phyloP scores from a whole-genome alignment of 495 filamentous ascomycete genomes.

The Geoglossum glabrum region DNA sequence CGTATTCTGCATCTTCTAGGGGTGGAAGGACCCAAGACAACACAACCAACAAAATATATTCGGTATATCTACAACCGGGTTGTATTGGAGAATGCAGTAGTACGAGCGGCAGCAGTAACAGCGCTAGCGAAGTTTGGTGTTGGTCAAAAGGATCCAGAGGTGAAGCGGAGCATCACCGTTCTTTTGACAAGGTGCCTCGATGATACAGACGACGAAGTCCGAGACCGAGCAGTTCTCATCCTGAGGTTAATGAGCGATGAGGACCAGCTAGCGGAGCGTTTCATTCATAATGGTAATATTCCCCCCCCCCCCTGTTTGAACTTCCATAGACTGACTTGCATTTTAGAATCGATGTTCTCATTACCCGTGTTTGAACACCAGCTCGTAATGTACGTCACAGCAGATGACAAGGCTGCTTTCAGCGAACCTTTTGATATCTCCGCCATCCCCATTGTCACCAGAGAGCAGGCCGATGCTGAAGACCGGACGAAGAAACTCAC shows the following conservation, averaged over 20 bases:
- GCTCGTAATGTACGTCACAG: constrained; percentile 93
- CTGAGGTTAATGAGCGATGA: constrained; percentile 70
- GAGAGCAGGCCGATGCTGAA: constrained; percentile 92
- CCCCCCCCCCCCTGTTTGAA: not conserved
- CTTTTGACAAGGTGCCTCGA: constrained; percentile 86
- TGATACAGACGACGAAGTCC: constrained; percentile 93
- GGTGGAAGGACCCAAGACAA: constrained; percentile 84
- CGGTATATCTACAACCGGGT: constrained; percentile 99
- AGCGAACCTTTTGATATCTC: constrained; percentile 71
- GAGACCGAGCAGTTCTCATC: constrained; percentile 87
- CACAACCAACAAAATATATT: constrained; percentile 94
- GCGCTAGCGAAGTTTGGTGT: constrained; percentile 94
- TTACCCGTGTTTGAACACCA: constrained; percentile 94
- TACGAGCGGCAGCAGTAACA: constrained; percentile 87
- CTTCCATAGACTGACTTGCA: not conserved
- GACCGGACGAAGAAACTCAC: constrained; percentile 93
- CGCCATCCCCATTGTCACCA: constrained; percentile 80
- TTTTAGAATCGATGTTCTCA: constrained; percentile 50
- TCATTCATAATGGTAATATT: constrained; percentile 72
- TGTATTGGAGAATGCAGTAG: constrained; percentile 89
- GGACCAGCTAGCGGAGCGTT: constrained; percentile 62
- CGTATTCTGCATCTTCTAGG: constrained; percentile 86
- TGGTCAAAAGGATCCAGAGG: constrained; percentile 85
- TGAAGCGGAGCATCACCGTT: constrained; percentile 86
- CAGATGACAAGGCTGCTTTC: constrained; percentile 69